Conservation (phyloP, 2,329 filamentous ascomycete genomes). For the Acrocalymma vagum region DNA sequence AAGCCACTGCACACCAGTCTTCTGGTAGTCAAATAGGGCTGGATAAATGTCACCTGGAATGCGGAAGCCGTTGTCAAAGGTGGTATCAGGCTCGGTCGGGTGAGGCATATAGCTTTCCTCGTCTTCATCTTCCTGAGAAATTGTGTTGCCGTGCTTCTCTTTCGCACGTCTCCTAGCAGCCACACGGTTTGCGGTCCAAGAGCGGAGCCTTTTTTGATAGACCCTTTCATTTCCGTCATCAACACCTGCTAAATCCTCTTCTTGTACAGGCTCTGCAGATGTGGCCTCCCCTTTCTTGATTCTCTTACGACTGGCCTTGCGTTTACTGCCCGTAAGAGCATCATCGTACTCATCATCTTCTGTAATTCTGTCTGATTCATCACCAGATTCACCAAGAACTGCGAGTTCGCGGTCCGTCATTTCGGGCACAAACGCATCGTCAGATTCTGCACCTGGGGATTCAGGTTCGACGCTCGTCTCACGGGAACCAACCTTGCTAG, state of each 20-base stretch:
- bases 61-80: conserved; percentile 77
- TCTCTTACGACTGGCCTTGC: conserved; percentile 43
- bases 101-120: conserved; percentile 87
- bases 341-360: conserved; percentile 51
- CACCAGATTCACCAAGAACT: conserved; percentile 48
- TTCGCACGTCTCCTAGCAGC: conserved; percentile 62
- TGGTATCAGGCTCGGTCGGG: conserved; percentile 79
- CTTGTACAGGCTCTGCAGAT: conserved; percentile 33
- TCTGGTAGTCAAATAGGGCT: conserved; percentile 94
- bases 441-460: conserved; percentile 44
- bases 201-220: conserved; percentile 77
- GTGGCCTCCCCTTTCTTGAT: conserved; percentile 29
- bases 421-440: conserved; percentile 52
- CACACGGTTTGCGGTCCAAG: conserved; percentile 75
- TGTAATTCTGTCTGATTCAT: conserved; percentile 39
- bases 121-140: conserved; percentile 47
- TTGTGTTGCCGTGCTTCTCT: conserved; percentile 40
- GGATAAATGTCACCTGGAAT: conserved; percentile 93
- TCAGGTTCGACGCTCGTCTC: conserved; percentile 26
- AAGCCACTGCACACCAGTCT: conserved; percentile 95
- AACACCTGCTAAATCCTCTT: conserved; percentile 68
- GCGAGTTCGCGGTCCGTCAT: conserved; percentile 50
- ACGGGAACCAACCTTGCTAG: conserved; percentile 18
- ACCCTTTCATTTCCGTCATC: conserved; percentile 90
- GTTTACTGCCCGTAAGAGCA: conserved; percentile 49